Base-by-base conservation (phyloP, 495 filamentous ascomycete species). In the Penicillium nucicola region DNA sequence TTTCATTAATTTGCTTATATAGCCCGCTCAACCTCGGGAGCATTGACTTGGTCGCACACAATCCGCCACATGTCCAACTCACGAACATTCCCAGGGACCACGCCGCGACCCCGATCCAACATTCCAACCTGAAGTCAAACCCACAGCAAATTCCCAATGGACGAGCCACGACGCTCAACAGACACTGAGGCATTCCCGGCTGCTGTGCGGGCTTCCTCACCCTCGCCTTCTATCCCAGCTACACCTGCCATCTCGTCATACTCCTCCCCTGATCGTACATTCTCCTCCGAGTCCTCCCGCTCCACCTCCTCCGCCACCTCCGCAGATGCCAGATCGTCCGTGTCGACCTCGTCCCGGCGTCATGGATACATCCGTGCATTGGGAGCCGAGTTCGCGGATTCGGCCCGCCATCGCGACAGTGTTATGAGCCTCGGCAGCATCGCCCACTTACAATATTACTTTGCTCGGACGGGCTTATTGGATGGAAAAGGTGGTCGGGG, bases 361-460 rank as follows among this genome's bases (percentile, higher is more conserved):
- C 78, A 92, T 48, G 92, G 92, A 22, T 97, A 91, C 71, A 87
- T 95, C 67, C 85, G 93, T 43, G 91, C 95, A 0, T 88, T 92
- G 66, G 89, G 86, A 22, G 96, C 88, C 30, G 82, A 89, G 58
- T 98, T 98, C 66, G 87, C 93, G 10, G 85, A 86, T 23, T 97
- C 93, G 30, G 93, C 93, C 43, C 83, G 82, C 55, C 87, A 89
- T 37, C 77, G 93, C 50, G 91, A 97, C 54, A 96, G 90, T 58
- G 93, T 98, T 47, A 84, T 97, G 79, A 96, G 88, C 62, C 71
- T 98, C 53, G 93, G 93, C 19, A 96, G 91, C 63, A 98, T 98
- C 58, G 90, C 92, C 39, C 93, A 98, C 71, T 72, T 98, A 57
- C 93, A 98, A 61, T 96, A 98, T 67, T 98, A 97, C 66, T 98